These are phyloP conservation scores for Phanerochaete carnosa DNA, from an alignment of 768 basidiomycete genomes.

Conservation along the genomic window DNA sequence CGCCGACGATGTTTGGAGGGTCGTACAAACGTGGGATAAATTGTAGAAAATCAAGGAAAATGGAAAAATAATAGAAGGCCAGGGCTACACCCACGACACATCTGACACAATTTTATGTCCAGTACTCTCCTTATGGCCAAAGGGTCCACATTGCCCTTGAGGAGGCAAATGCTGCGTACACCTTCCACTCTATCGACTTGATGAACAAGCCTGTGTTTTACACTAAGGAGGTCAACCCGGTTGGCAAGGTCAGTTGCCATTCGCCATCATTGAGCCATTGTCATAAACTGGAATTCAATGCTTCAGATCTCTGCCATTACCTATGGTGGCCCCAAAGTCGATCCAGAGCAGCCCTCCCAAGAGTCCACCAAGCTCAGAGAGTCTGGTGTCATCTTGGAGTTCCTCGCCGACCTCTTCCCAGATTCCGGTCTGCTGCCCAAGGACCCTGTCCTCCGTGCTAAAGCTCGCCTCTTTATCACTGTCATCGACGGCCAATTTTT, in stretches of 20 bases:
- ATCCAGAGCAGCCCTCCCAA: conserved; percentile 53
- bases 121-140: conserved; percentile 62
- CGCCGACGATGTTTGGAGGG: no score
- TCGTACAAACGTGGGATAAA: no score
- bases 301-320: conserved; percentile 52
- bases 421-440: conserved; percentile 45
- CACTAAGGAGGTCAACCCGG: conserved; percentile 60
- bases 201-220: conserved; percentile 70
- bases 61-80: no score
- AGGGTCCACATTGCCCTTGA: conserved; percentile 59
- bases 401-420: conserved; percentile 59
- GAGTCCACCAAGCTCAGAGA: conserved; percentile 61
- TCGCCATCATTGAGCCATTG: no score
- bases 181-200: conserved; percentile 55
- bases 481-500: conserved; percentile 42
- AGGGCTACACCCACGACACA: no score
- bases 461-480: conserved; percentile 62
- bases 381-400: conserved; percentile 62
- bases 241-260: conserved; percentile 51
- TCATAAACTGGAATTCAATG: background rate
- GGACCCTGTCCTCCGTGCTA: conserved; percentile 53
- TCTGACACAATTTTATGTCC: no score
- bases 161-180: conserved; percentile 45
- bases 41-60: no score
- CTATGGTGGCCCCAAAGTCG: conserved; percentile 55